Conservation (phyloP, 164 flowering plant genomes). For the Nymphaea colorata region DNA sequence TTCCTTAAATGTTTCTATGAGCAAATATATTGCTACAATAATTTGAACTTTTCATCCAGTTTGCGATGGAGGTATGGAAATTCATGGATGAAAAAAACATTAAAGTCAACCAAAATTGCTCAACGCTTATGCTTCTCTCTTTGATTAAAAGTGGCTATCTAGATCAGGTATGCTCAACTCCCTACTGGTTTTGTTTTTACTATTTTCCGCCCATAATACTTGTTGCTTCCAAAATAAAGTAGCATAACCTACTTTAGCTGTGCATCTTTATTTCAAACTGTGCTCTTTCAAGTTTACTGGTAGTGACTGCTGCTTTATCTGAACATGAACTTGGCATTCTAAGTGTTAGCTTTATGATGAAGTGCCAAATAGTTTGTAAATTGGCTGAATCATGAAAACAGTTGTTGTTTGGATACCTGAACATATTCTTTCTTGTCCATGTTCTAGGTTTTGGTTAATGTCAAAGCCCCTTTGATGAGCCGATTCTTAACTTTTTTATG, state of each 20-base stretch:
- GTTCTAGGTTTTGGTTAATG: too few species aligned
- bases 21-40: background rate
- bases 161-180: constrained; percentile 37
- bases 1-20: background rate
- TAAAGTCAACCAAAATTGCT: constrained; percentile 23
- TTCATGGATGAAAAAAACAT: constrained; percentile 46
- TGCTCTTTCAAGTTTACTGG: background rate
- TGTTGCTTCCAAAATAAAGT: background rate
- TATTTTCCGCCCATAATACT: background rate
- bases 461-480: too few species aligned
- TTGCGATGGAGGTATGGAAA: constrained; percentile 80
- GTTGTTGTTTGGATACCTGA: too few species aligned
- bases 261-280: background rate
- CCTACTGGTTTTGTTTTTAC: background rate
- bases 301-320: background rate
- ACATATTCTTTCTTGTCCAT: too few species aligned
- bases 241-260: background rate
- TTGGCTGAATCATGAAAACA: too few species aligned
- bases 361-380: too few species aligned
- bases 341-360: background rate
- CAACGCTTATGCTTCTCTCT: constrained; percentile 31
- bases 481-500: too few species aligned
- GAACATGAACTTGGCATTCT: background rate
- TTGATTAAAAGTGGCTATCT: constrained; percentile 75
- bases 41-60: constrained; percentile 29